A percentile compares a stretch with the other conserved stretches of the same genome.
Evolutionary conservation across 179 eudicot genomes (phyloP).

Genomic region (Carnegiea gigantea): DNA sequence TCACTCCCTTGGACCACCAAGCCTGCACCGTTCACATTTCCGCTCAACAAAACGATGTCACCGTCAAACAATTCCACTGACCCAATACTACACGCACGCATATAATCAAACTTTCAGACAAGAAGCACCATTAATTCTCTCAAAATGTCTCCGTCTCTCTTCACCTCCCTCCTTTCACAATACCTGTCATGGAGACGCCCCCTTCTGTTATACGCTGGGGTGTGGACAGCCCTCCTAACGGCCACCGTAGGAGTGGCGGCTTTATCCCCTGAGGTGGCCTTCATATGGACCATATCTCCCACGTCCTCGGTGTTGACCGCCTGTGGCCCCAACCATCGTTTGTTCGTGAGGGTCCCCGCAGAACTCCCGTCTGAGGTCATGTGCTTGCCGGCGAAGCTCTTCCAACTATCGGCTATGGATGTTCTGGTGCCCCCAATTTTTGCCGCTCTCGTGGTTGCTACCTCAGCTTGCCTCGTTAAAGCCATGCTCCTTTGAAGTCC

Average conservation of each 20-base stretch:
- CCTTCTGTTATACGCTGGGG: conserved; percentile 44
- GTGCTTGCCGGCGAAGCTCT: conserved; percentile 51
- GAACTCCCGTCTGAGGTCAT: conserved; percentile 56
- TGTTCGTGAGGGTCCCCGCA: conserved; percentile 50
- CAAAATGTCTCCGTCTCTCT: conserved; percentile 27
- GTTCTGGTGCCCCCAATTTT: conserved; percentile 61
- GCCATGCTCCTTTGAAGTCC: conserved; percentile 19
- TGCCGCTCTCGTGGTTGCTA: conserved; percentile 59
- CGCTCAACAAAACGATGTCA: conserved; percentile 8
- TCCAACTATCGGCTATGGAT: conserved; percentile 55
- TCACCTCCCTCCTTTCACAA: conserved; percentile 18
- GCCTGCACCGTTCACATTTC: conserved; percentile 21
- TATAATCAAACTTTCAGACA: conserved; percentile 8
- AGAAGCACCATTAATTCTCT: background rate
- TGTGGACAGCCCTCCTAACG: conserved; percentile 61
- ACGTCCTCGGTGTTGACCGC: conserved; percentile 39
- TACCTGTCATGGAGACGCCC: conserved; percentile 40
- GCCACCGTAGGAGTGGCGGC: conserved; percentile 57
- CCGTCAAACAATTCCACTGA: conserved; percentile 16
- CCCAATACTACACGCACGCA: background rate
- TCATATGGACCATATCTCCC: conserved; percentile 51
- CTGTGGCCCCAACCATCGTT: conserved; percentile 30
- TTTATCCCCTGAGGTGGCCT: conserved; percentile 55
- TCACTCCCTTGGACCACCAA: conserved; percentile 24
- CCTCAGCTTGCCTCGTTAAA: conserved; percentile 57